Base-by-base conservation (phyloP, 345 rosid genomes). In the Gossypium thurberi region DNA sequence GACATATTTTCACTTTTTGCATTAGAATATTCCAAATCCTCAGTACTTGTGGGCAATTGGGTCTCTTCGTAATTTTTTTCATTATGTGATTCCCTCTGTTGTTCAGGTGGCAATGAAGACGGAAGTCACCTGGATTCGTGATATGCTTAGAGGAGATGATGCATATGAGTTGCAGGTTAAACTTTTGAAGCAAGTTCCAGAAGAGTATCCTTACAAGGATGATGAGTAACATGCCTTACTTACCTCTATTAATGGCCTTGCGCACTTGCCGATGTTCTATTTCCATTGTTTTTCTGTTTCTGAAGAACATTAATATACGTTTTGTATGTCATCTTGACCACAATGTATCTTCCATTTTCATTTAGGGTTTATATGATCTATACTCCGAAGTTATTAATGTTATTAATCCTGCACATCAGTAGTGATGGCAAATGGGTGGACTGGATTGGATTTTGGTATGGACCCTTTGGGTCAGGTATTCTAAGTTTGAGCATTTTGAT, bases 141-240 rank as follows among this genome's bases (percentile, higher is more conserved):
- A 92, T 71, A 83, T 86, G 86, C 92, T 95, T 65, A 76, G 89
- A 44, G 97, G 99, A 44, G 97, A 89, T 67, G 97, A 88, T 83
- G 91, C 88, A 9, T 89, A 84, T 53, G 97, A 92, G 88, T 79
- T 89, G 82, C 96, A 90, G 82, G 96, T 90, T 83, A 94, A 90
- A 80, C 90, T 92, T 66, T 65, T 92, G 68, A 90, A 89, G 84
- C 97, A 89, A 82, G 85, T 92, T 20, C 88, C 95, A 1, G 97
- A 94, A 69, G 95, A 94, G 82, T 90, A 92, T 67, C 98, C 93
- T 8, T 91, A 91, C 91, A 94, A 94, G 85, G 98, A 94, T 69
- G 95, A 94, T 65, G 98, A 94, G 79, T 94, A 77, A 55, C 0
- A 70, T 55, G 52, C 53, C 56, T 15, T 51, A 51, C 1, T 10